phyloP scores from a whole-genome alignment of 345 rosid species.

The Dovyalis caffra region DNA sequence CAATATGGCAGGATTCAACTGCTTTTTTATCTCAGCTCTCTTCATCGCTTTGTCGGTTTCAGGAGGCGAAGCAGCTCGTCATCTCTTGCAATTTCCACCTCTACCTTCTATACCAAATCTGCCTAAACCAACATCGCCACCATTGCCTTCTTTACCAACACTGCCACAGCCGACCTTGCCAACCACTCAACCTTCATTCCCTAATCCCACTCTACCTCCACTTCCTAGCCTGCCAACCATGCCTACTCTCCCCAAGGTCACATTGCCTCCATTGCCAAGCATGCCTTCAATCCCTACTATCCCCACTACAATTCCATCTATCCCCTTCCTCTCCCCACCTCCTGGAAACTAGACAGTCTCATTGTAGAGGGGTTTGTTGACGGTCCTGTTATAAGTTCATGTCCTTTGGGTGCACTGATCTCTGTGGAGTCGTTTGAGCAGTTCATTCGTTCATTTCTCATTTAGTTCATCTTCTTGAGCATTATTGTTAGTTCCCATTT shows the following conservation, averaged over 20 bases:
- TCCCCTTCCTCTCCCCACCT: neutral
- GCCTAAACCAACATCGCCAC: conserved; percentile 13
- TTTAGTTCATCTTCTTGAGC: no score
- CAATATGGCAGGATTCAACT: no score
- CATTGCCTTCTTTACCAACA: conserved; percentile 14
- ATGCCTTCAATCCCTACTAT: neutral
- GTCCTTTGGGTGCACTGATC: no score
- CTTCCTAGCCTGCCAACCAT: no score
- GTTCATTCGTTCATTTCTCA: no score
- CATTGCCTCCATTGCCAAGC: no score
- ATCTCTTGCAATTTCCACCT: conserved; percentile 25
- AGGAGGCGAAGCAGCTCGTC: conserved; percentile 35
- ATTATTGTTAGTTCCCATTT: no score
- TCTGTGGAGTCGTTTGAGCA: no score
- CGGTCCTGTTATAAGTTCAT: no score
- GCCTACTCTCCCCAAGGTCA: no score
- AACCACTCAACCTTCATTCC: neutral
- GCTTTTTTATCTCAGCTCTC: no score
- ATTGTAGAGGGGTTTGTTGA: neutral
- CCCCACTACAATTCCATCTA: neutral
- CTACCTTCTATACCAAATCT: conserved; percentile 21
- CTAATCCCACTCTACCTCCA: neutral
- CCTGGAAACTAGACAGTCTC: neutral
- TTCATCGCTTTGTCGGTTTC: no score
- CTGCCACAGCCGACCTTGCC: conserved; percentile 12